Evolutionary conservation across 495 filamentous ascomycete genomes (phyloP), one percentile per base, ranked within the genome.

Genomic region (Podospora appendiculata): DNA sequence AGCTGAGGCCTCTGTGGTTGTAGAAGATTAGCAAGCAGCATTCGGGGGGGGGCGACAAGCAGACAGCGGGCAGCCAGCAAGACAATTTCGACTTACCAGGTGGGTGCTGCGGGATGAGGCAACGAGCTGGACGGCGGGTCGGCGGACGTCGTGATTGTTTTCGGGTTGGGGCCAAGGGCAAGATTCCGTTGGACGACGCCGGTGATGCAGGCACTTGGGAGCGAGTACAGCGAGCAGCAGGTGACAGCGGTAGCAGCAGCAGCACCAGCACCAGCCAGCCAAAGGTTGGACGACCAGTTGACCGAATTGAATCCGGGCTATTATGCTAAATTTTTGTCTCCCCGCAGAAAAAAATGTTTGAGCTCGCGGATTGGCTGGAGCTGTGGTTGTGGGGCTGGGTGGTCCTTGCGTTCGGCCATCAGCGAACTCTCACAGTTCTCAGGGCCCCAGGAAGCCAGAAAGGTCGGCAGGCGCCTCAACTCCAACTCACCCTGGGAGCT

Each of bases 281-380:
- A 34, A 25, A 41, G 19, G 17, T 39, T 13, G 39, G 41, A 48
- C 14, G 16, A 13, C 10, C n/a, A 44, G 42, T 48, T 14, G 50
- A 47, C 54, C 47, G 51, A 55, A 53, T 52, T 52, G 42, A 33
- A 43, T 36, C 40, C 52, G 54, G 46, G 51, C 50, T 39, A 58
- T 58, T 59, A 62, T 55, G 63, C 59, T 55, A 60, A 64, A 60
- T 53, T 66, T 66, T 60, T 48, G 58, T 11, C 52, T 52, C 63
- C 63, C 61, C 61, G 61, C 61, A 56, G 56, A 58, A 58, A 58
- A 60, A 66, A 64, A 59, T 25, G 25, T 2, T 25, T 25, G 25
- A 25, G 25, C 25, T 25, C 25, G 5, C 25, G 25, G 25, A 25
- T 25, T 25, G 25, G 25, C 25, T 25, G 25, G 25, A 25, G 25